Percentiles rank a stretch among this genome's conserved stretches.
Conservation (phyloP, 176 grass and related monocot genomes). For the Tillandsia fasciculata region DNA sequence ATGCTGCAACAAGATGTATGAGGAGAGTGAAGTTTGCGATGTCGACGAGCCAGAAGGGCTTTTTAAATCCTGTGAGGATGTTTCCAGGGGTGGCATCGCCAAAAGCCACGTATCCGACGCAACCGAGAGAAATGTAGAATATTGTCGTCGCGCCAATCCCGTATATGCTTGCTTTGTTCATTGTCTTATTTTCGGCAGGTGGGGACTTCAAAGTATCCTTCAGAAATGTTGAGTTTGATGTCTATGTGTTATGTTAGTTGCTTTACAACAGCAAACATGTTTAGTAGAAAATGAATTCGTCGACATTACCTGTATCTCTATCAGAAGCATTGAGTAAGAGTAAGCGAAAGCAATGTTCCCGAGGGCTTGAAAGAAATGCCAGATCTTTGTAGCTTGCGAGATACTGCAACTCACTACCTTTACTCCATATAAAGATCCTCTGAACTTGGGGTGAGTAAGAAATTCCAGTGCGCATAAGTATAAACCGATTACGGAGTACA, state of each 20-base stretch:
- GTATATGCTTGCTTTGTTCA: constrained; percentile 50
- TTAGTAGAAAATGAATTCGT: no score
- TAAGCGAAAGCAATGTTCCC: constrained; percentile 5
- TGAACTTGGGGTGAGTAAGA: not conserved
- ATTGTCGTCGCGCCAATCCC: constrained; percentile 50
- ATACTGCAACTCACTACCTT: not conserved
- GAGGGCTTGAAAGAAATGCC: constrained; percentile 6
- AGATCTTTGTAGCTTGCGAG: not conserved
- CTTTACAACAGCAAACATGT: no score
- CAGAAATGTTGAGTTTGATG: not conserved
- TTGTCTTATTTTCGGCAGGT: constrained; percentile 58
- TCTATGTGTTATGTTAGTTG: not conserved
- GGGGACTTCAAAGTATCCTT: constrained; percentile 74
- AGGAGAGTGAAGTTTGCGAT: constrained; percentile 55
- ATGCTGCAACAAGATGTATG: constrained; percentile 66
- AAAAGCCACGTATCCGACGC: constrained; percentile 79
- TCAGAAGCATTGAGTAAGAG: constrained; percentile 9
- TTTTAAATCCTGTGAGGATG: constrained; percentile 76
- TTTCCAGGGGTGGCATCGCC: constrained; percentile 72
- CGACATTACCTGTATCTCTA: constrained; percentile 7
- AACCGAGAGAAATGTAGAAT: constrained; percentile 75
- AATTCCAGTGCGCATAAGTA: not conserved
- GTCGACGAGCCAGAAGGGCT: constrained; percentile 90
- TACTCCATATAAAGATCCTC: constrained; percentile 3
- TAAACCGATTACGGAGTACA: constrained; percentile 5